A percentile compares a stretch with the other conserved stretches of the same genome.
phyloP scores from a whole-genome alignment of 2,329 filamentous ascomycete genomes.

The Sporothrix pseudoabietina region DNA sequence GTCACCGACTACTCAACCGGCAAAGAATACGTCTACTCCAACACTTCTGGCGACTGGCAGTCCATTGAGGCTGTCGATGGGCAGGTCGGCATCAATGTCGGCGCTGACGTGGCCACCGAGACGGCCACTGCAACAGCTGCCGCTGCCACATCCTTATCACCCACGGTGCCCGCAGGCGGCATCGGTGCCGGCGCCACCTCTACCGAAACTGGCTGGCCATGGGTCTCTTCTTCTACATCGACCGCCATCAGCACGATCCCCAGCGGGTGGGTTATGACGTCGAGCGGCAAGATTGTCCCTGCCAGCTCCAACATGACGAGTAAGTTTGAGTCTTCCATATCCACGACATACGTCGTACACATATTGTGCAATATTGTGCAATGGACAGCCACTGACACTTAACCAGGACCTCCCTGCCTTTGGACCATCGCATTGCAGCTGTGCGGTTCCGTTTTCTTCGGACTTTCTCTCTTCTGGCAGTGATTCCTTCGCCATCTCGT shows the following conservation, averaged over 20 bases:
- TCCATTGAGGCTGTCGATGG: constrained; percentile 84
- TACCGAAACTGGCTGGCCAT: constrained; percentile 67
- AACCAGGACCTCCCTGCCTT: constrained; percentile 46
- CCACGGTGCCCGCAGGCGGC: constrained; percentile 70
- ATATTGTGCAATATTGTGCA: no score
- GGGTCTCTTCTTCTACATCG: constrained; percentile 60
- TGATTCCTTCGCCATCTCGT: neutral
- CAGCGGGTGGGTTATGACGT: constrained; percentile 77
- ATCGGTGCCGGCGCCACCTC: constrained; percentile 58
- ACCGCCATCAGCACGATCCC: constrained; percentile 63
- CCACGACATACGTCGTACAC: neutral
- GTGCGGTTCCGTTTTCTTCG: constrained; percentile 46
- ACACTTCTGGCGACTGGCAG: constrained; percentile 74
- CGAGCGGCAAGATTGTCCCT: constrained; percentile 77
- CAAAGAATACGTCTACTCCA: constrained; percentile 77
- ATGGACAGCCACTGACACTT: neutral
- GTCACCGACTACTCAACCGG: constrained; percentile 94
- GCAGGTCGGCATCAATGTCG: constrained; percentile 68
- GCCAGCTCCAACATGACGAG: constrained; percentile 65
- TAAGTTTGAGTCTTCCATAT: constrained; percentile 30
- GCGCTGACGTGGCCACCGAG: constrained; percentile 52
- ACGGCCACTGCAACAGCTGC: constrained; percentile 63
- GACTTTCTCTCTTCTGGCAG: constrained; percentile 26
- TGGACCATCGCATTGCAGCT: constrained; percentile 53
- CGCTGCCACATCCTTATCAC: constrained; percentile 62